A percentile compares a stretch with the other conserved stretches of the same genome.
These are phyloP conservation scores for Picea glauca DNA, from an alignment of 75 land plant species.

Conservation along the genomic window DNA sequence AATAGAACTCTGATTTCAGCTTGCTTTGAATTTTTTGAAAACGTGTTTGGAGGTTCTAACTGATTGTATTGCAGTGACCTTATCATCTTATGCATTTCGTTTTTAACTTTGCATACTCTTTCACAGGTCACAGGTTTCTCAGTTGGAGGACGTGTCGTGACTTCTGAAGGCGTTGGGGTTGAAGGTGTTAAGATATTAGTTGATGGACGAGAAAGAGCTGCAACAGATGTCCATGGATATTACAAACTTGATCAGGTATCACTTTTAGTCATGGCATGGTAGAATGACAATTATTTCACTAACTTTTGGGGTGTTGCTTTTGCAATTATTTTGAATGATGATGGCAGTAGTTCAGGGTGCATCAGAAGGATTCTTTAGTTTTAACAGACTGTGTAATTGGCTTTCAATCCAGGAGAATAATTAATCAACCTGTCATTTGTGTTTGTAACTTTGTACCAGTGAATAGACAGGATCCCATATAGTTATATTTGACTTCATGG, in stretches of 20 bases:
- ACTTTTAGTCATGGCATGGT: background rate
- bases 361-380: background rate
- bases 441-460: too few relatives aligned
- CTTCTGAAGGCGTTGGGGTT: conserved; percentile 69
- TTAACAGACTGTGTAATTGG: background rate
- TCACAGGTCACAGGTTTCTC: conserved; percentile 96
- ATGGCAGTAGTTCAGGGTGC: background rate
- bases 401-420: background rate
- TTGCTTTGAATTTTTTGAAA: background rate
- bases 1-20: background rate
- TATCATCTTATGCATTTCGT: background rate
- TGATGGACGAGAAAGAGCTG: conserved; percentile 72
- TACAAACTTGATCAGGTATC: conserved; percentile 96
- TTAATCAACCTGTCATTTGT: background rate
- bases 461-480: background rate
- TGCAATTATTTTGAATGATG: background rate
- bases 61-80: background rate
- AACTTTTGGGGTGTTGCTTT: background rate
- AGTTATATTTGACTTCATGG: background rate
- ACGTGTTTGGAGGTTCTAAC: background rate
- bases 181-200: conserved; percentile 67
- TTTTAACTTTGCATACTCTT: background rate
- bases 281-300: background rate
- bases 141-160: conserved; percentile 89
- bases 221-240: conserved; percentile 68